Base-by-base conservation (phyloP, 2,329 filamentous ascomycete species). In the Ceratocystis papillata region DNA sequence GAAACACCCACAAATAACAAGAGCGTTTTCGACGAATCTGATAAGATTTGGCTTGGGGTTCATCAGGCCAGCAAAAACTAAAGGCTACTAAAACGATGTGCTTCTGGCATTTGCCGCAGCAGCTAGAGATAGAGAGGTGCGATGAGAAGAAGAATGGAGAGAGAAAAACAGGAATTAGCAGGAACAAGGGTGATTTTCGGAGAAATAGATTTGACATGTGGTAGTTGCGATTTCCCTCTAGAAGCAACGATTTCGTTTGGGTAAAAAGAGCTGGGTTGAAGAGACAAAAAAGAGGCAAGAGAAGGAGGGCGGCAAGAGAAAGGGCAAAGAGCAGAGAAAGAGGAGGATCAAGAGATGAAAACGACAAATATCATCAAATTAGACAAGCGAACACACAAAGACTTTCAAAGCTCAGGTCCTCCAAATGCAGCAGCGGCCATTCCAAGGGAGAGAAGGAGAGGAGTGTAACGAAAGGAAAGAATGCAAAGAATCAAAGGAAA, bases 161-260 rank as follows among this genome's bases (percentile, higher is more conserved):
- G 30, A 57, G 30, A 30, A 30, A 25, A 57, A 62, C 33, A 62
- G 33, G 17, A 44, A 44, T 62, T 22, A 44, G 22, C 59, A 62
- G 33, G 25, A 57, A 7, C 53, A 57, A 57, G 53, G 53, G 53
- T 57, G 53, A 57, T 57, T 57, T 57, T 57, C 53, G 53, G 53
- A 57, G 53, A 57, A 57, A 57, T 57, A 57, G 53, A 57, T 57
- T 57, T 57, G 53, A 28, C 53, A 57, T 57, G 53, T 57, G 53
- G 28, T 28, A 57, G 25, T 30, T 57, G 53, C 53, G 53, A 57
- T 57, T 57, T 57, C 2, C 53, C 30, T 28, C n/a, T 25, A 12
- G 12, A 41, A 41, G 37, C 37, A 41, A 41, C 37, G 37, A 15
- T 41, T 41, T 41, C 37, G 37, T 15, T 41, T 41, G 37, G 37